Evolutionary conservation across 176 grass and related monocot genomes (phyloP).

Genomic region (Hsuehochloa calcarea): DNA sequence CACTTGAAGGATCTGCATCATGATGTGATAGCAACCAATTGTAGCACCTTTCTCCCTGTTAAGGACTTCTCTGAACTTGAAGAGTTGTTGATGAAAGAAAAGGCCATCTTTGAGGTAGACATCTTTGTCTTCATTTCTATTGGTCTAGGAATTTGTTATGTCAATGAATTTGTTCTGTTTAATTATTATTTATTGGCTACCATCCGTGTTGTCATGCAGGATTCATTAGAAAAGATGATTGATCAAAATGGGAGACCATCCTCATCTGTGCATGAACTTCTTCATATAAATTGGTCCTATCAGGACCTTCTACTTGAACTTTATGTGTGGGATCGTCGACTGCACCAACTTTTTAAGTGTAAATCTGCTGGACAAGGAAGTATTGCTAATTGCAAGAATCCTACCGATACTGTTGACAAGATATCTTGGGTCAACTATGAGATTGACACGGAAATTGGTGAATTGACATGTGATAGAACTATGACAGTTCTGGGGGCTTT

Average conservation of each 20-base stretch:
- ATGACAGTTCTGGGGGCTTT: background rate
- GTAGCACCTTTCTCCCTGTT: conserved; percentile 38
- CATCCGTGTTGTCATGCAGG: conserved; percentile 45
- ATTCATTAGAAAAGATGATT: conserved; percentile 38
- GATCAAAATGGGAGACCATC: conserved; percentile 46
- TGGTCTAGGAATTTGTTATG: background rate
- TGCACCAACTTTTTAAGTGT: conserved; percentile 67
- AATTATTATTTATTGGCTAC: conserved; percentile 26
- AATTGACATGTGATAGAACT: conserved; percentile 10
- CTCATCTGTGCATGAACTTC: conserved; percentile 48
- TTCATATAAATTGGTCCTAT: conserved; percentile 78
- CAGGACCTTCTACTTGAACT: conserved; percentile 79
- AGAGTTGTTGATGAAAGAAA: conserved; percentile 70
- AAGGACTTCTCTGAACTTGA: conserved; percentile 65
- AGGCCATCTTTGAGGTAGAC: conserved; percentile 69
- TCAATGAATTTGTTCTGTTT: conserved; percentile 30
- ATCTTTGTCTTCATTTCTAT: conserved; percentile 16
- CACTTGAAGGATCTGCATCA: conserved; percentile 55
- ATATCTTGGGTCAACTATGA: background rate
- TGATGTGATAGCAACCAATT: conserved; percentile 36
- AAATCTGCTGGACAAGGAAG: conserved; percentile 35
- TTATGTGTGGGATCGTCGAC: conserved; percentile 84
- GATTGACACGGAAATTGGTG: conserved; percentile 31
- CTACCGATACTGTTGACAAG: conserved; percentile 15
- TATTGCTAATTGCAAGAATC: conserved; percentile 35